Base-by-base conservation (phyloP, 345 rosid species). In the Microcos paniculata region DNA sequence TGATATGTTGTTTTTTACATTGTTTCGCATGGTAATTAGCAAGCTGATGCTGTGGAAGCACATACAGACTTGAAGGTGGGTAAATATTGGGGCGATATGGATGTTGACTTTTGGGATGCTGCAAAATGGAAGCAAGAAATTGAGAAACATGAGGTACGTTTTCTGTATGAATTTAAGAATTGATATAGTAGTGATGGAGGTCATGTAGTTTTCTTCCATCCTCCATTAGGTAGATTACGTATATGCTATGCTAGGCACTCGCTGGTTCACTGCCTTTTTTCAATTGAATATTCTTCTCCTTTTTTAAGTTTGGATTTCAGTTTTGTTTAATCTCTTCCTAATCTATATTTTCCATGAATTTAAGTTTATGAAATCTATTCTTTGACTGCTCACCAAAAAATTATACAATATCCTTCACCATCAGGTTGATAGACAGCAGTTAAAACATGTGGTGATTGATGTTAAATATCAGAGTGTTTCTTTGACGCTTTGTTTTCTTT, bases 11-110 rank as follows among this genome's bases (percentile, higher is more conserved):
- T 38, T 19, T n/a, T 69, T 49, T 14, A 66, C 73, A 28, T n/a
- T 74, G 51, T 71, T 77, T 43, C 65, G 48, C 62, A 46, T 75
- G 33, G 66, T 78, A 26, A 31, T 40, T 69, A 95, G 98, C 98
- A 96, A 93, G 97, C 99, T 62, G 85, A 83, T 69, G 96, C 85
- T 49, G 72, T 96, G 76, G 73, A 74, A 82, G 78, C 64, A 83
- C 92, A 88, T 78, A 90, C 93, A 0, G 97, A 96, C 84, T 82
- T 96, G 46, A 81, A 80, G 40, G 96, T 96, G 53, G 90, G 91
- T 16, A 84, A 57, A 87, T 93, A 88, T 63, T 88, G 93, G 93
- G 99, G 99, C 77, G 91, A 80, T 0, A 93, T 87, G 96, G 92
- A 90, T 23, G 87, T 93, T 26, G 97, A 92, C 79, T 87, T 23